Evolutionary conservation across 352 stramenopile species (phyloP).

Genomic region (Globisporangium heterothallicum): DNA sequence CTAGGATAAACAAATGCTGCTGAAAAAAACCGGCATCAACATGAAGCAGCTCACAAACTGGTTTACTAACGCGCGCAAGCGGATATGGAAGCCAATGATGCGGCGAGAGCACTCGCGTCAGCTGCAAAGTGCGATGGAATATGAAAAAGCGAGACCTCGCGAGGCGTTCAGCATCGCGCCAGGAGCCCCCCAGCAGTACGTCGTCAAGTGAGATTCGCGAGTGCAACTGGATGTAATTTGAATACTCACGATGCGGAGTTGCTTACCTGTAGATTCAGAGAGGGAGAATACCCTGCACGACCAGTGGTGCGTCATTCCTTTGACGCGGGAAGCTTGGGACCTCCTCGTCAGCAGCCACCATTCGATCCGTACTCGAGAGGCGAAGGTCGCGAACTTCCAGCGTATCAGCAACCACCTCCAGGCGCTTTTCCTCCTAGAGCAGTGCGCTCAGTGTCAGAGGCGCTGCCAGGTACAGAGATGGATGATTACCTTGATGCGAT

Average conservation of each 20-base stretch:
- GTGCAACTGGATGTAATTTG: no score
- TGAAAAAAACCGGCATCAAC: constrained; percentile 86
- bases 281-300: constrained; percentile 37
- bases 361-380: constrained; percentile 15
- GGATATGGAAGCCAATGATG: constrained; percentile 90
- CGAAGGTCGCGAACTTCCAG: constrained; percentile 12
- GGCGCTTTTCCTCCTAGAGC: constrained; percentile 30
- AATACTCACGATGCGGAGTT: background rate
- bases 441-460: constrained; percentile 67
- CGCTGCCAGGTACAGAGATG: constrained; percentile 31
- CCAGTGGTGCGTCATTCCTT: constrained; percentile 55
- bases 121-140: constrained; percentile 68
- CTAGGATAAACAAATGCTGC: constrained; percentile 86
- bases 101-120: constrained; percentile 75
- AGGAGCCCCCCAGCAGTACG: constrained; percentile 16
- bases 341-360: constrained; percentile 7
- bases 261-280: constrained; percentile 11
- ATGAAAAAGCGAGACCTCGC: constrained; percentile 41
- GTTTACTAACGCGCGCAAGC: constrained; percentile 88
- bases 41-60: constrained; percentile 91
- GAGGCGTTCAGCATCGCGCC: constrained; percentile 21
- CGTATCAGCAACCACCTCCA: constrained; percentile 22
- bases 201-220: no score
- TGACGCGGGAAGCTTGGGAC: constrained; percentile 52
- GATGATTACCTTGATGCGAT: constrained; percentile 69